These are phyloP conservation scores for Huntiella bhutanensis DNA, from an alignment of 2,329 filamentous ascomycete species.

Conservation along the genomic window DNA sequence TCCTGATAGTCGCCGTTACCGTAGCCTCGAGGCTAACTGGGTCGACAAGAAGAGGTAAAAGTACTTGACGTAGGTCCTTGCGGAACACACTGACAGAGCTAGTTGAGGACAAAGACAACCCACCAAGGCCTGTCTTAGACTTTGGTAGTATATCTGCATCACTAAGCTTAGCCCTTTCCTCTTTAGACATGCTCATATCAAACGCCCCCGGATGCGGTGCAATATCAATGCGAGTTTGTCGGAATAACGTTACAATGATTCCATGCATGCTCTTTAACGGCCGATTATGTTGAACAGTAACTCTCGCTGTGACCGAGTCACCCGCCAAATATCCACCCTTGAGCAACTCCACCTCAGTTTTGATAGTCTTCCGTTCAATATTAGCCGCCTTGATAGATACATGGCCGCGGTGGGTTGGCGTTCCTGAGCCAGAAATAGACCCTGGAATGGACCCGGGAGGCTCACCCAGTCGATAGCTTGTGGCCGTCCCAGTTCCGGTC, in stretches of 20 bases:
- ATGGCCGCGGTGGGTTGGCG: conserved; percentile 2
- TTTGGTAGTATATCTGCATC: conserved; percentile 75
- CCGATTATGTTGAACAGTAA: conserved; percentile 75
- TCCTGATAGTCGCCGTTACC: conserved; percentile 63
- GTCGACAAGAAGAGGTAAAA: conserved; percentile 75
- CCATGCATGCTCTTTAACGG: conserved; percentile 79
- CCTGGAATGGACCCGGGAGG: not conserved
- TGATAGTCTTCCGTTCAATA: conserved; percentile 60
- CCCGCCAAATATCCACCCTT: conserved; percentile 74
- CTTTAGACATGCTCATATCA: conserved; percentile 33
- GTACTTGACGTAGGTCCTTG: conserved; percentile 80
- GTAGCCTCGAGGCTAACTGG: conserved; percentile 58
- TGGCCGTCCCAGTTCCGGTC: conserved; percentile 9
- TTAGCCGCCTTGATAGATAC: conserved; percentile 7
- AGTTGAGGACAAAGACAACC: conserved; percentile 68
- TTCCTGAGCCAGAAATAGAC: conserved; percentile 6
- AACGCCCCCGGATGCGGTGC: conserved; percentile 35
- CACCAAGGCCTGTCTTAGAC: conserved; percentile 70
- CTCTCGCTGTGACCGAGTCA: conserved; percentile 60
- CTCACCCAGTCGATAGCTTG: conserved; percentile 5
- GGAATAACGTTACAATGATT: conserved; percentile 80
- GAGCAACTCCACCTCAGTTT: conserved; percentile 63
- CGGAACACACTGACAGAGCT: conserved; percentile 84
- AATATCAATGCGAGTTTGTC: conserved; percentile 79
- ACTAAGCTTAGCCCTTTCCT: conserved; percentile 47